Base-by-base conservation (phyloP, 306 rosid species). In the Benincasa hispida region DNA sequence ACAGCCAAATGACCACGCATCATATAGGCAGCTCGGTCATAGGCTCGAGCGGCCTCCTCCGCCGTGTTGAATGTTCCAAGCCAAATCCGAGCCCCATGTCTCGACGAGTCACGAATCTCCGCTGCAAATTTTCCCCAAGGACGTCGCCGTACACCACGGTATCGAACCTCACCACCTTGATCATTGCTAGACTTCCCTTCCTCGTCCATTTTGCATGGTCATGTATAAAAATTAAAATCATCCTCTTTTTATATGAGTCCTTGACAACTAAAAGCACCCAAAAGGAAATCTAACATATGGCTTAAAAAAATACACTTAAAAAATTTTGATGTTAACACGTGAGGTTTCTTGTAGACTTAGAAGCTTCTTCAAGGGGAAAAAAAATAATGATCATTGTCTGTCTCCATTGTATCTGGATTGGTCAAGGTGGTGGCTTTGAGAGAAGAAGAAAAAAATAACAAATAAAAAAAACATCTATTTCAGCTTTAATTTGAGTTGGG, bases 111-210 rank as follows among this genome's bases (percentile, higher is more conserved):
- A 0, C 98, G 89, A 83, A 93, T 93, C 91, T 93, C 98, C 0
- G 98, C 96, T 12, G 98, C 98, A 2, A 79, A 93, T 65, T 91
- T 91, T 61, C 98, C 98, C 97, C 98, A 89, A 0, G 97, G 98
- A 50, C 98, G 84, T 18, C 87, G 15, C 18, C 98, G 81, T 0
- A 93, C 97, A 0, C 98, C 97, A 0, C 97, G 88, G 77, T 88
- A 93, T 18, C 77, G 56, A 35, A 84, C 85, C 22, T 86, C 89
- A 5, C 69, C 81, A 19, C 62, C 72, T 13, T 54, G 32, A 41
- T 68, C 53, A 54, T 37, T 75, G 34, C 35, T 42, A 2, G 67
- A 21, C 30, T 3, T 56, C 22, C 15, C 18, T 10, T 41, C 67
- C 53, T 56, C 68, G 76, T 72, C 76, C 76, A 72, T 72, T 45